Percentiles rank a stretch among this genome's conserved stretches.
phyloP scores from a whole-genome alignment of 2,329 filamentous ascomycete species.

The Tetracladium maxilliforme region DNA sequence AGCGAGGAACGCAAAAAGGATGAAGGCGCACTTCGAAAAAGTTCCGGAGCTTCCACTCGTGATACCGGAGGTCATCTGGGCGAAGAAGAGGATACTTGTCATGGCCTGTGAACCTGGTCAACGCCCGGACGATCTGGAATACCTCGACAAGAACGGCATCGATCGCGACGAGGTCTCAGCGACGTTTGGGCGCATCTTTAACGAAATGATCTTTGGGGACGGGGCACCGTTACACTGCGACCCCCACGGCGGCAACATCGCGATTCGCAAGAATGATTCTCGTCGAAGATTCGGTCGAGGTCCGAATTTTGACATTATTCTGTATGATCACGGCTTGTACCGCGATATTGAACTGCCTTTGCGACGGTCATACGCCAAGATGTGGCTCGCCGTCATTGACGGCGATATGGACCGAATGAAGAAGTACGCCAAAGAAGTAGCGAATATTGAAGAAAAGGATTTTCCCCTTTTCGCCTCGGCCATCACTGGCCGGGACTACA shows the following conservation, averaged over 20 bases:
- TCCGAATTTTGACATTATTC: slow-evolving; percentile 82
- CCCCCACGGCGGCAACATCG: slow-evolving; percentile 91
- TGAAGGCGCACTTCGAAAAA: slow-evolving; percentile 65
- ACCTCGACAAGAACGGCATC: slow-evolving; percentile 73
- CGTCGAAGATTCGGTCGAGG: slow-evolving; percentile 36
- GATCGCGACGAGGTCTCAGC: slow-evolving; percentile 93
- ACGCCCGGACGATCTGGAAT: slow-evolving; percentile 78
- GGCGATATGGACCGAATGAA: slow-evolving; percentile 78
- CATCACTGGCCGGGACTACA: slow-evolving; percentile 87
- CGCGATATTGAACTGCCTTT: slow-evolving; percentile 72
- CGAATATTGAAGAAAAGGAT: slow-evolving; percentile 74
- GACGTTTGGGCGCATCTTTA: slow-evolving; percentile 82
- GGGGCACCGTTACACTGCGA: slow-evolving; percentile 89
- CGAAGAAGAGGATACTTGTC: slow-evolving; percentile 75
- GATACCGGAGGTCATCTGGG: slow-evolving; percentile 82
- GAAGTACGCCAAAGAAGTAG: slow-evolving; percentile 76
- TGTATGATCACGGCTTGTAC: slow-evolving; percentile 96
- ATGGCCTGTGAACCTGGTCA: slow-evolving; percentile 88
- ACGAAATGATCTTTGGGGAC: slow-evolving; percentile 96
- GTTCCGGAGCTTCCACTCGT: slow-evolving; percentile 67
- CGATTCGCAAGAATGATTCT: slow-evolving; percentile 62
- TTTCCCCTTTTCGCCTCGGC: slow-evolving; percentile 93
- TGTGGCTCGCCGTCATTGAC: slow-evolving; percentile 93
- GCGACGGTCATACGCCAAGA: slow-evolving; percentile 80
- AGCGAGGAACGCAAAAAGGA: slow-evolving; percentile 67